Percentiles rank a stretch among this genome's conserved stretches.
These are phyloP conservation scores for Ceratocystis albifundus DNA, from an alignment of 2,329 filamentous ascomycete species.

Conservation along the genomic window DNA sequence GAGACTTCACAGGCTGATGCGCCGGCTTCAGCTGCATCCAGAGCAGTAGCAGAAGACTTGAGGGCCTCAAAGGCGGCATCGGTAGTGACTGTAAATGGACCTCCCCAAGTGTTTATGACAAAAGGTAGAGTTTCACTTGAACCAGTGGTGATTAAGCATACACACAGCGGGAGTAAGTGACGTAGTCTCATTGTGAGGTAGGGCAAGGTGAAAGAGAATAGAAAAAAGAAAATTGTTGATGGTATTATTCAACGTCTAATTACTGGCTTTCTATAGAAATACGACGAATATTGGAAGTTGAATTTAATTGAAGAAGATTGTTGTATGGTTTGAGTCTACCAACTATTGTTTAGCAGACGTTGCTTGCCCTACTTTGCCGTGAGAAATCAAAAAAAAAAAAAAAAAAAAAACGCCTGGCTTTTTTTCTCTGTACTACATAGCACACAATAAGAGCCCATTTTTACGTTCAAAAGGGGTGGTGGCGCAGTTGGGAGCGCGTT, in stretches of 20 bases:
- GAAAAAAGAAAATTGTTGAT: too few relatives aligned
- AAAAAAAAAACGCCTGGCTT: too few relatives aligned
- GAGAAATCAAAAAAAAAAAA: too few relatives aligned
- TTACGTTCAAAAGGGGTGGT: not conserved
- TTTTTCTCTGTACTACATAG: not conserved
- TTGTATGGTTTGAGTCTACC: too few relatives aligned
- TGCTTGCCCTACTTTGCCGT: fast-evolving
- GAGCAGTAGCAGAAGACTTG: constrained; percentile 30
- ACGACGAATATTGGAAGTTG: too few relatives aligned
- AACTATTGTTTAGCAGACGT: too few relatives aligned
- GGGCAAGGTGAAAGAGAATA: too few relatives aligned
- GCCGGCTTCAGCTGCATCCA: constrained; percentile 43
- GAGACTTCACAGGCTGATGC: constrained; percentile 41
- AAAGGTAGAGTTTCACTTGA: constrained; percentile 32
- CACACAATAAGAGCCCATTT: too few relatives aligned
- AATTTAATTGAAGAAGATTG: too few relatives aligned
- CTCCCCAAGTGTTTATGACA: constrained; percentile 46
- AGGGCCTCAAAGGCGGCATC: constrained; percentile 39
- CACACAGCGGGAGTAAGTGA: not conserved
- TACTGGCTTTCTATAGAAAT: too few relatives aligned
- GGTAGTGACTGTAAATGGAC: constrained; percentile 41
- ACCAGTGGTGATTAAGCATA: not conserved
- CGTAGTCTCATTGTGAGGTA: not conserved
- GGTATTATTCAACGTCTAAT: too few relatives aligned
- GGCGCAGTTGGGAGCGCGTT: constrained; percentile 24